Evolutionary conservation across 768 basidiomycete species (phyloP).

Genomic region (Leccinum rimulosum): DNA sequence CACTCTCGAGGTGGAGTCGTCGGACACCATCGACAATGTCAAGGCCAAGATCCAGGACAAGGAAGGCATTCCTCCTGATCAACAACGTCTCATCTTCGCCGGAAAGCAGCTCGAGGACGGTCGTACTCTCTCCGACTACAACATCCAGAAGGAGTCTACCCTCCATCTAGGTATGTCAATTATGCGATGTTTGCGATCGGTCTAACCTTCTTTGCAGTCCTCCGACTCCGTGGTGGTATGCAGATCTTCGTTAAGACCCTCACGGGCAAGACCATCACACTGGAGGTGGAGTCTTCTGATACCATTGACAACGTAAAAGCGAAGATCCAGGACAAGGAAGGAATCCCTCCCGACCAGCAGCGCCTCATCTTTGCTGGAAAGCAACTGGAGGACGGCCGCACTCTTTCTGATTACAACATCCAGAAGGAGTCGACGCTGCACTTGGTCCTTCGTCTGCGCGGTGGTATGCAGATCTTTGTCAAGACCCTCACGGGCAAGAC

Average conservation of each 20-base stretch:
- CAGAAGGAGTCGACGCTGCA: constrained; percentile 83
- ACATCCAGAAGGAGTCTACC: constrained; percentile 88
- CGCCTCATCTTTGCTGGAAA: constrained; percentile 92
- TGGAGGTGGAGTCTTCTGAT: constrained; percentile 91
- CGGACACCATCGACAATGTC: constrained; percentile 85
- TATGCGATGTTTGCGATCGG: rapidly evolving
- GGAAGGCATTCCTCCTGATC: constrained; percentile 86
- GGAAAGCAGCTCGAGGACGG: constrained; percentile 93
- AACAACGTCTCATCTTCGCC: constrained; percentile 88
- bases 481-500: constrained; percentile 77
- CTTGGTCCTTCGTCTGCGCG: constrained; percentile 69
- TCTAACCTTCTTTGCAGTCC: constrained; percentile 38
- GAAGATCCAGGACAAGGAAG: constrained; percentile 82
- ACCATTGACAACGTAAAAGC: constrained; percentile 90
- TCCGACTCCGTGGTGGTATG: constrained; percentile 88
- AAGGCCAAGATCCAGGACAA: constrained; percentile 95
- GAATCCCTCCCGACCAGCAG: constrained; percentile 82
- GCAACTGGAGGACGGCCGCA: constrained; percentile 92
- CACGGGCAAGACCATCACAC: constrained; percentile 89
- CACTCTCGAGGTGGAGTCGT: constrained; percentile 86
- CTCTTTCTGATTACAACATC: constrained; percentile 77
- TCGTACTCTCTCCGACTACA: constrained; percentile 87
- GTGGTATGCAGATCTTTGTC: constrained; percentile 71
- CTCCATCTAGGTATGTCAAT: constrained; percentile 40
- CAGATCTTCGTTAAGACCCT: constrained; percentile 88